phyloP scores from a whole-genome alignment of 2,329 filamentous ascomycete species.

The Claviceps citrina region DNA sequence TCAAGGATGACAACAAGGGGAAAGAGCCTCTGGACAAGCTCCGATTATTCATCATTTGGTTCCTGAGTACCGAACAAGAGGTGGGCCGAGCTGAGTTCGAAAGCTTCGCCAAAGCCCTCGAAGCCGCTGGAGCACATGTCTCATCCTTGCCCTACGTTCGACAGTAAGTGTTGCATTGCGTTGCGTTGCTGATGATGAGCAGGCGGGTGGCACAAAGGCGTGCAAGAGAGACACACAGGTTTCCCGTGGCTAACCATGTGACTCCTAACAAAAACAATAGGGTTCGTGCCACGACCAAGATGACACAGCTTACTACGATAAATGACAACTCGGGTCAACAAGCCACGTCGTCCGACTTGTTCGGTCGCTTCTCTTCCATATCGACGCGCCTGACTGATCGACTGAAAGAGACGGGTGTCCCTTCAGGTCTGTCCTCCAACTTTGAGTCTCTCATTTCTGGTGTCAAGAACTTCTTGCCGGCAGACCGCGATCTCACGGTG shows the following conservation, averaged over 20 bases:
- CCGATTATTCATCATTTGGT: constrained; percentile 92
- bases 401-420: constrained; percentile 76
- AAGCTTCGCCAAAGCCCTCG: constrained; percentile 72
- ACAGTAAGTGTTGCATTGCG: constrained; percentile 40
- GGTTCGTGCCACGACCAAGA: constrained; percentile 85
- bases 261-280: constrained; percentile 24
- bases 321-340: constrained; percentile 52
- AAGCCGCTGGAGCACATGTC: constrained; percentile 58
- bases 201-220: not conserved
- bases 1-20: constrained; percentile 70
- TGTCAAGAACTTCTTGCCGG: constrained; percentile 96
- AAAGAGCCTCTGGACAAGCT: constrained; percentile 78
- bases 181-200: not conserved
- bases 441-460: constrained; percentile 89
- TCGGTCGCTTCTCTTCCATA: constrained; percentile 84
- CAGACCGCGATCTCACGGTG: constrained; percentile 84
- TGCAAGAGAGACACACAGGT: not conserved
- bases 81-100: constrained; percentile 68
- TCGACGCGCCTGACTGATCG: constrained; percentile 85
- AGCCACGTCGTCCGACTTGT: constrained; percentile 55
- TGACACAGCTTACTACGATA: constrained; percentile 92
- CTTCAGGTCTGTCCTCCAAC: constrained; percentile 54
- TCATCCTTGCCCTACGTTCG: constrained; percentile 72
- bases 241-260: not conserved
- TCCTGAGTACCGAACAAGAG: constrained; percentile 82